A percentile compares a stretch with the other conserved stretches of the same genome.
Conservation (phyloP, 352 stramenopile species). For the Pythium aristosporum region DNA sequence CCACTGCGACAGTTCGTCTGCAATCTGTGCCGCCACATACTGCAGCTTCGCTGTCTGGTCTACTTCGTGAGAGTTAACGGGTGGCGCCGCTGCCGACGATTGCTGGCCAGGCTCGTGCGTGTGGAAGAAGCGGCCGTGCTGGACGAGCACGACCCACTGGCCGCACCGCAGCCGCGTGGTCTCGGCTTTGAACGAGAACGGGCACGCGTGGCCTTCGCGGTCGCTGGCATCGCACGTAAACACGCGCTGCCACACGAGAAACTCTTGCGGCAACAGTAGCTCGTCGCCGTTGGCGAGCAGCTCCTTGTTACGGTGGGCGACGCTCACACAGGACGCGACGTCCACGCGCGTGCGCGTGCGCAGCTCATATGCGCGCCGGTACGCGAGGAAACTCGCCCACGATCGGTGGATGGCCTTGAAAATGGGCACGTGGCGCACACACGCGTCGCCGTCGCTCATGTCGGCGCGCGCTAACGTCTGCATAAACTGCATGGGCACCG, state of each 20-base stretch:
- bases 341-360: slow-evolving; percentile 8
- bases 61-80: too few species aligned
- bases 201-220: not conserved
- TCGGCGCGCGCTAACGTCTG: not conserved
- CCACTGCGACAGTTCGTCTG: not conserved
- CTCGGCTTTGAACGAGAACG: slow-evolving; percentile 18
- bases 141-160: slow-evolving; percentile 20
- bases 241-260: slow-evolving; percentile 12
- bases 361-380: slow-evolving; percentile 17
- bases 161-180: slow-evolving; percentile 6
- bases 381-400: slow-evolving; percentile 12
- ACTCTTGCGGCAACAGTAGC: slow-evolving; percentile 6
- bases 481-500: slow-evolving; percentile 15
- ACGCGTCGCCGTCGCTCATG: not conserved
- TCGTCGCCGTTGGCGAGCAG: not conserved
- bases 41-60: not conserved
- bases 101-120: not conserved
- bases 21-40: not conserved
- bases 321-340: not conserved
- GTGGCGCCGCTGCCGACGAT: not conserved
- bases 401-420: slow-evolving; percentile 17
- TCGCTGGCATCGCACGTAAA: slow-evolving; percentile 1
- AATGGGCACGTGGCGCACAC: not conserved
- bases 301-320: slow-evolving; percentile 2
- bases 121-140: slow-evolving; percentile 13